These are phyloP conservation scores for Rhynchospora breviuscula DNA, from an alignment of 176 grass and related monocot species.

Conservation along the genomic window DNA sequence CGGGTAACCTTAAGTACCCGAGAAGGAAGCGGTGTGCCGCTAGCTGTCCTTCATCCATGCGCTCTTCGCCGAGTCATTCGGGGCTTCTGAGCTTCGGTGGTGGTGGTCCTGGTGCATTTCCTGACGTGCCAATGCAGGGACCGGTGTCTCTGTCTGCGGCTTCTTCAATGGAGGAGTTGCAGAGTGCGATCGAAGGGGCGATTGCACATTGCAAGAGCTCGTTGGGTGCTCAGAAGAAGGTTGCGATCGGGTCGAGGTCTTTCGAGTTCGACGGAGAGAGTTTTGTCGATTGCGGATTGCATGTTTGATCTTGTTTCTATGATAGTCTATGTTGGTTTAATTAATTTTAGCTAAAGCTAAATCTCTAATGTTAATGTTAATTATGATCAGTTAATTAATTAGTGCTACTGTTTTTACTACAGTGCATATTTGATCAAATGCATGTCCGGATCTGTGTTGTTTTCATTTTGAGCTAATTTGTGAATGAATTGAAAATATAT, in stretches of 20 bases:
- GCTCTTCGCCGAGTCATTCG: constrained; percentile 87
- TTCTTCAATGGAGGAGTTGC: constrained; percentile 59
- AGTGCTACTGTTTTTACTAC: neutral
- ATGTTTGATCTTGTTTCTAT: neutral
- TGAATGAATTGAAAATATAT: neutral
- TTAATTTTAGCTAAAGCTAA: constrained; percentile 22
- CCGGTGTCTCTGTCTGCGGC: constrained; percentile 49
- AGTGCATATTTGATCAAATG: neutral
- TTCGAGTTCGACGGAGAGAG: constrained; percentile 9
- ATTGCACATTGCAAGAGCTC: constrained; percentile 67
- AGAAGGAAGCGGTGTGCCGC: constrained; percentile 64
- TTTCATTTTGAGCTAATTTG: neutral
- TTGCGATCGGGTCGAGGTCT: neutral
- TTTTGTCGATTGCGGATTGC: neutral
- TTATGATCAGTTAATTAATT: neutral
- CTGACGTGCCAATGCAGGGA: constrained; percentile 29
- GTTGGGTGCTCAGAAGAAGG: constrained; percentile 27
- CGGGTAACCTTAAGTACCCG: constrained; percentile 82
- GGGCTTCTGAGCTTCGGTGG: constrained; percentile 60
- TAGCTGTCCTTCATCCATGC: constrained; percentile 95
- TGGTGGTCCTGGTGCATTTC: constrained; percentile 49
- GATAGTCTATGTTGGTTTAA: neutral
- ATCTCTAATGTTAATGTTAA: constrained; percentile 22
- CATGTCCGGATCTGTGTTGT: neutral
- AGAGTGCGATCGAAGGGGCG: constrained; percentile 45